Base-by-base conservation (phyloP, 164 flowering plant genomes). In the Magnolia kwangsiensis region DNA sequence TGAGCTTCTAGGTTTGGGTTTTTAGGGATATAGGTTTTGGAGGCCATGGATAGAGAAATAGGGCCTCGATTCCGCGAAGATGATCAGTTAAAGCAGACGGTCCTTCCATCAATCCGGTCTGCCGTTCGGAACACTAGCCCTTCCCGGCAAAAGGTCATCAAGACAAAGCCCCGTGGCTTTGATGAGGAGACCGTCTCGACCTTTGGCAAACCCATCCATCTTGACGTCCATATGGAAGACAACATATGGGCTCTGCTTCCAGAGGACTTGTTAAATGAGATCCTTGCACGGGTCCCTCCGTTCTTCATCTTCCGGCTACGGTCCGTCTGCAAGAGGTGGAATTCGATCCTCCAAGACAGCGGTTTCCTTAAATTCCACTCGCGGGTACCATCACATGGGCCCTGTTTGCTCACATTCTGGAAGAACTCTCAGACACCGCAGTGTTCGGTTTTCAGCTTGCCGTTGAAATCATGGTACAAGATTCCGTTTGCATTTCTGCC, bases 221-320 rank as follows among this genome's bases (percentile, higher is more conserved):
- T 90, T 3, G 95, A 90, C 85, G 88, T 92, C 73, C 92, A 87
- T 72, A 95, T 95, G 98, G 98, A 95, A 70, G 97, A 93, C 74
- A 89, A 84, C 67, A 92, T 95, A 75, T 95, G 99, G 99, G 95
- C 94, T 55, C 85, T 88, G 90, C 82, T 95, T 31, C 99, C 99
- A 0, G 99, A 93, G 75, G 99, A 95, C 74, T 82, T 95, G 83
- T 77, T 93, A 78, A 92, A 89, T 80, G 98, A 95, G 80, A 91
- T 95, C 49, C 83, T 93, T 51, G 97, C 97, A 51, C 82, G 99
- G 83, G 87, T 95, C 80, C 98, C 98, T 24, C 98, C 98, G 1
- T 95, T 93, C 84, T 86, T 90, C 90, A 89, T 95, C 2, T 93
- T 95, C 67, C 85, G 96, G 79, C 87, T 95, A 7, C 89, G 96